Conservation (phyloP, 352 stramenopile species). For the Pythium grandisporangium region DNA sequence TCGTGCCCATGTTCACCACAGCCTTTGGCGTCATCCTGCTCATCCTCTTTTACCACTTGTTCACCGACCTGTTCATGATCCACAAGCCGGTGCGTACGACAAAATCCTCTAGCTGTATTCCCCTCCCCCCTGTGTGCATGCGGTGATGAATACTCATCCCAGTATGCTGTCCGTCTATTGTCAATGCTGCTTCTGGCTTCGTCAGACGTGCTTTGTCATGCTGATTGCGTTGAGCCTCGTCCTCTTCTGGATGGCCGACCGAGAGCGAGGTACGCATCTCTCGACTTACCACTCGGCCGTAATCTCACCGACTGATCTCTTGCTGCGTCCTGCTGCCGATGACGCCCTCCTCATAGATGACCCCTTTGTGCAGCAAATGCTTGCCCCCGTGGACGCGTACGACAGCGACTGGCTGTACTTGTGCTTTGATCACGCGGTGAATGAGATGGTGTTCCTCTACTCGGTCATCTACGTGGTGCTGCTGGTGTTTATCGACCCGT, state of each 20-base stretch:
- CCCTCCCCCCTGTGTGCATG: neutral
- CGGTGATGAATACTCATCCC: neutral
- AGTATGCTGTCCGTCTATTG: too few species aligned
- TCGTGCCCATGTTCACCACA: constrained; percentile 39
- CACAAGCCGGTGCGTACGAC: constrained; percentile 28
- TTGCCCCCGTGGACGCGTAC: constrained; percentile 59
- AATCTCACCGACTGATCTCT: neutral
- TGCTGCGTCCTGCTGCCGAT: neutral
- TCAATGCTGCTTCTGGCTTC: too few species aligned
- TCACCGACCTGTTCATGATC: constrained; percentile 43
- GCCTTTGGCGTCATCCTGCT: constrained; percentile 45
- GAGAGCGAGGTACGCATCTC: constrained; percentile 43
- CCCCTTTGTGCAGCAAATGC: constrained; percentile 31
- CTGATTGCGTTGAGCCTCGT: constrained; percentile 38
- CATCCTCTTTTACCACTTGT: constrained; percentile 56
- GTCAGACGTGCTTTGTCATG: constrained; percentile 48
- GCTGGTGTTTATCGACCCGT: constrained; percentile 48
- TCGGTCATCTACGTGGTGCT: constrained; percentile 49
- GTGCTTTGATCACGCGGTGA: constrained; percentile 72
- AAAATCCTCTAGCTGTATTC: too few species aligned
- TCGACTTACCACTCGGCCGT: too few species aligned
- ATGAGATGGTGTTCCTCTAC: constrained; percentile 75
- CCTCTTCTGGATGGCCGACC: constrained; percentile 64
- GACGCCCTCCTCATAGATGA: constrained; percentile 24
- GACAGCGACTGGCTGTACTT: constrained; percentile 77